Evolutionary conservation across 2,329 filamentous ascomycete genomes (phyloP), one percentile per base, ranked within the genome.

Genomic region (Aspergillus sojae): DNA sequence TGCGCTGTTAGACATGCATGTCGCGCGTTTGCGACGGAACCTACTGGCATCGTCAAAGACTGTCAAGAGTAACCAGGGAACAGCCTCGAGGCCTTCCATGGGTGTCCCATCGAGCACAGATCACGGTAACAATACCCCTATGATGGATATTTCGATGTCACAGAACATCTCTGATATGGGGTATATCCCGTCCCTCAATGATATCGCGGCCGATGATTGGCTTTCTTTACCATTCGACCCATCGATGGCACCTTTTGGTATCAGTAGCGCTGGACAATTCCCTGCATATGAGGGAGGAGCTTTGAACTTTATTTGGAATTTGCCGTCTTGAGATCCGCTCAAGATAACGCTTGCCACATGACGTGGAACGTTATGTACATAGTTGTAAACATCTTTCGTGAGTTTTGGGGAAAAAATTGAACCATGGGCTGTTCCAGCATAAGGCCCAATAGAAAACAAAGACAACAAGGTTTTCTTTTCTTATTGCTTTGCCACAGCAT

Each of bases 1-100:
- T 4, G 82, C 80, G 0, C 74, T 85, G 2, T 72, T 85, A 12
- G 83, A 84, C 26, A 74, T 78, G 61, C 79, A 82, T 61, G 76
- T 81, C 19, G 75, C 77, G n/a, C 77, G 78, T 7, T 65, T 81
- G 60, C 77, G 77, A 11, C 75, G 71, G 5, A 77, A 78, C 58
- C 70, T 81, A 39, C 66, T 79, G 5, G 74, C 75, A 19, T 77
- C 74, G 2, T 76, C 74, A 16, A 76, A 72, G 34, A 63, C 58
- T 11, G 48, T 65, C n/a, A 77, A 71, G 54, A 71, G 66, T 34
- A 72, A 67, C 60, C 68, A 70, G 45, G 71, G 65, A 16, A 63
- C 68, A 12, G 72, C 72, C 7, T 65, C 67, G 54, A 70, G 67
- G 28, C 72, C 71, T n/a, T 74, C 77, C 4, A 74, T 73, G 66